Evolutionary conservation across 352 stramenopile genomes (phyloP).

Genomic region (Pythium insidiosum): DNA sequence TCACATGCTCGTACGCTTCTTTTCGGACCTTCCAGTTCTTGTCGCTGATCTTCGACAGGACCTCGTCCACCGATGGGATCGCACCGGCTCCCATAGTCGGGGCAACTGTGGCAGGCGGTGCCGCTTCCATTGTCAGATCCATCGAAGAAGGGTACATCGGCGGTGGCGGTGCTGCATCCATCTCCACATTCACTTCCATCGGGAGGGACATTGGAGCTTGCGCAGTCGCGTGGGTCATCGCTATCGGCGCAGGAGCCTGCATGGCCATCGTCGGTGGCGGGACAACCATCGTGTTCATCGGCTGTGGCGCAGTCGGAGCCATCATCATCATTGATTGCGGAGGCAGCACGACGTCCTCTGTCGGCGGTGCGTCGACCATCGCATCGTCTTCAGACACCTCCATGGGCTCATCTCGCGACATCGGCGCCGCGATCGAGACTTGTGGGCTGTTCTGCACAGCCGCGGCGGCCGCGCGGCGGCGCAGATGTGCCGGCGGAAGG

Average conservation of each 20-base stretch:
- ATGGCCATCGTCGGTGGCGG: too few relatives aligned
- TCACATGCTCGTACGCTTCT: constrained; percentile 72
- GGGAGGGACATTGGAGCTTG: too few relatives aligned
- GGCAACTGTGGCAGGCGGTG: constrained; percentile 2
- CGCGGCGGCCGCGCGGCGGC: background rate
- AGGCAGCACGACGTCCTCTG: too few relatives aligned
- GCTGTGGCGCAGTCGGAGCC: too few relatives aligned
- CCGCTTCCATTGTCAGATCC: background rate
- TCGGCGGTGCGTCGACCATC: background rate
- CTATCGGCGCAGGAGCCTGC: background rate
- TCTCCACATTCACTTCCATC: background rate
- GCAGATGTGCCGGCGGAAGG: background rate
- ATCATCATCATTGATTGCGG: too few relatives aligned
- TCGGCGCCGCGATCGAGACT: background rate
- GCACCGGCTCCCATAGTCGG: background rate
- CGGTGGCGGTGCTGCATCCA: background rate
- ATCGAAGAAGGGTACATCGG: background rate
- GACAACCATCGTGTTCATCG: background rate
- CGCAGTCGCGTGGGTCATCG: too few relatives aligned
- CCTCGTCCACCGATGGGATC: constrained; percentile 28
- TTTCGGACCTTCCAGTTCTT: constrained; percentile 87
- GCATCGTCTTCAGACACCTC: background rate
- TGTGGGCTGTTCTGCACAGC: background rate
- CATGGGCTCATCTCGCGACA: constrained; percentile 1
- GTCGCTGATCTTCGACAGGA: constrained; percentile 55